Evolutionary conservation across 495 filamentous ascomycete genomes (phyloP).

Genomic region (Echria macrotheca): DNA sequence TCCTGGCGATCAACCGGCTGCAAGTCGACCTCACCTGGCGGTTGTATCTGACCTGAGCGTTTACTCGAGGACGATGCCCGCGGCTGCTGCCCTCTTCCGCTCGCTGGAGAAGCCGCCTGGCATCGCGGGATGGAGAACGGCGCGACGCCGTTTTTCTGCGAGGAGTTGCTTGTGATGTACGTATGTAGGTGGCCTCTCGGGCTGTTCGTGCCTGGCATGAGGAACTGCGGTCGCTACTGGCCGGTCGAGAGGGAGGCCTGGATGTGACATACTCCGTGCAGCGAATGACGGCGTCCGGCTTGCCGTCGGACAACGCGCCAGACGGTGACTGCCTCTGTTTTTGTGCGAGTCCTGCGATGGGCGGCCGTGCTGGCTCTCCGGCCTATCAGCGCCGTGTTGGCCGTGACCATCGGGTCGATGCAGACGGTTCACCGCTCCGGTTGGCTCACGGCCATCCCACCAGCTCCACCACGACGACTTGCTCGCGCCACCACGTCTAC

Average conservation of each 20-base stretch:
- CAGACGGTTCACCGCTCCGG: constrained; percentile 20
- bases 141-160: constrained; percentile 18
- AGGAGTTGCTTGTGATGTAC: constrained; percentile 10
- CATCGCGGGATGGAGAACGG: constrained; percentile 4
- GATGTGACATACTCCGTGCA: constrained; percentile 23
- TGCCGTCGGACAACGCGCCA: constrained; percentile 23
- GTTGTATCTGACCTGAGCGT: too few relatives aligned
- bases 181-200: constrained; percentile 27
- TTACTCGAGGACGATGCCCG: too few relatives aligned
- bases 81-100: too few relatives aligned
- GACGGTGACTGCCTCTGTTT: constrained; percentile 12
- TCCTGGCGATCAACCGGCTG: constrained; percentile 14
- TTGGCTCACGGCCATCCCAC: constrained; percentile 18
- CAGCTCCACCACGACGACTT: constrained; percentile 9
- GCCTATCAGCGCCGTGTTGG: constrained; percentile 25
- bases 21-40: background rate
- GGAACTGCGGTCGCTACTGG: constrained; percentile 25
- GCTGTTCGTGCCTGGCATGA: constrained; percentile 26
- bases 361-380: constrained; percentile 14
- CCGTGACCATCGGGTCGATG: constrained; percentile 24
- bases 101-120: too few relatives aligned
- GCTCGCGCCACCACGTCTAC: constrained; percentile 14
- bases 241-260: background rate
- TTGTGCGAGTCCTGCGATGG: constrained; percentile 27
- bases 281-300: constrained; percentile 30